A percentile compares a stretch with the other conserved stretches of the same genome.
phyloP scores from a whole-genome alignment of 805 yeast species.

The Spathaspora gorwiae region DNA sequence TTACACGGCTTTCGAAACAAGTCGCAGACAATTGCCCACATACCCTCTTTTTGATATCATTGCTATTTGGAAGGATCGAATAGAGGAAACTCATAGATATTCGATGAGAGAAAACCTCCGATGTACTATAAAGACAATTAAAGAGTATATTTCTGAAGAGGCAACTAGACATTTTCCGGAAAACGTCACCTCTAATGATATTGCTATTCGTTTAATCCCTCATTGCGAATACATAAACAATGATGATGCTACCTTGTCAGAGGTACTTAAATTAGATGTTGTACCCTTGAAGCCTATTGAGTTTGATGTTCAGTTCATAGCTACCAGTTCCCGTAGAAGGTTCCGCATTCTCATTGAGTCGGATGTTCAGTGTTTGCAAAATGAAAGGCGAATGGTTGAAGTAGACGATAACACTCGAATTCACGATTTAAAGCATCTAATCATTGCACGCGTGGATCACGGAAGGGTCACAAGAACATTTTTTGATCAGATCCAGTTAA shows the following conservation, averaged over 20 bases:
- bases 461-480: conserved; percentile 21
- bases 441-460: conserved; percentile 18
- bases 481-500: conserved; percentile 20
- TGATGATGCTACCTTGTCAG: conserved; percentile 5
- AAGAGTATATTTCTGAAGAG: conserved; percentile 3
- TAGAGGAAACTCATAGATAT: neutral
- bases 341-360: conserved; percentile 16
- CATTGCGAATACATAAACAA: neutral
- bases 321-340: conserved; percentile 3
- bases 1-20: neutral
- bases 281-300: conserved; percentile 19
- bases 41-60: conserved; percentile 1
- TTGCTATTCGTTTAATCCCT: neutral
- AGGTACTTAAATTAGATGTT: conserved; percentile 21
- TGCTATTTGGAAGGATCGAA: conserved; percentile 1
- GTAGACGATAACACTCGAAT: conserved; percentile 15
- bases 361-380: conserved; percentile 12
- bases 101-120: conserved; percentile 1
- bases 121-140: conserved; percentile 4
- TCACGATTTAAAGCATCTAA: conserved; percentile 14
- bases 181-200: neutral
- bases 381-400: conserved; percentile 17
- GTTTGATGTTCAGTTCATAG: conserved; percentile 7
- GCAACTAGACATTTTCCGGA: neutral
- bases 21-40: neutral